Conservation (phyloP, 495 filamentous ascomycete species). For the Darksidea phi region DNA sequence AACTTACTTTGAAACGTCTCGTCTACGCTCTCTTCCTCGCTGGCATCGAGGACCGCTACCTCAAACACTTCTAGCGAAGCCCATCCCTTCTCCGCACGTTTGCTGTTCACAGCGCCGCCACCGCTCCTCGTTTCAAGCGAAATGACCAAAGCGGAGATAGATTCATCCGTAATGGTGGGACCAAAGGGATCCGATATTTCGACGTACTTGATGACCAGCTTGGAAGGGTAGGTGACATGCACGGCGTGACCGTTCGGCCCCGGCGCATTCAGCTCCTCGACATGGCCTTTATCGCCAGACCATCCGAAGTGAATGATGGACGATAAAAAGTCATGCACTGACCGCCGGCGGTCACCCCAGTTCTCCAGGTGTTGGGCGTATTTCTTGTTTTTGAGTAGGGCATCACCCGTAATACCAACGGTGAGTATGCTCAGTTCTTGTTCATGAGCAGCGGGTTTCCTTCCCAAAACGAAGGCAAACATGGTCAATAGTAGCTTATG, state of each 20-base stretch:
- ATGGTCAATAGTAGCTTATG: constrained; percentile 92
- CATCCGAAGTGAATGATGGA: constrained; percentile 62
- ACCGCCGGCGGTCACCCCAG: constrained; percentile 70
- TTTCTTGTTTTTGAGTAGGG: constrained; percentile 82
- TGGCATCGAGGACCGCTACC: constrained; percentile 82
- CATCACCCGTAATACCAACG: constrained; percentile 85
- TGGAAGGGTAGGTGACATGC: constrained; percentile 49
- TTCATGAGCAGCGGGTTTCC: constrained; percentile 42
- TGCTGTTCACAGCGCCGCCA: constrained; percentile 78
- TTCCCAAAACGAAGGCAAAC: constrained; percentile 65
- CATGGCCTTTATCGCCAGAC: constrained; percentile 38
- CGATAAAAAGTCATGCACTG: constrained; percentile 68
- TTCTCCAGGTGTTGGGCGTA: constrained; percentile 73
- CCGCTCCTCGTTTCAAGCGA: constrained; percentile 86
- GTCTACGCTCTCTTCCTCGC: constrained; percentile 54
- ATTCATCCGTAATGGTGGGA: constrained; percentile 81
- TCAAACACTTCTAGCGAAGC: constrained; percentile 73
- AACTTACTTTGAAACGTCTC: constrained; percentile 75
- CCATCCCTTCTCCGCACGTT: constrained; percentile 78
- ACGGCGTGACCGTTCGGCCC: constrained; percentile 55
- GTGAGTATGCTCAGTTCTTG: constrained; percentile 56
- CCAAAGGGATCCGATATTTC: constrained; percentile 88
- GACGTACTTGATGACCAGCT: constrained; percentile 65
- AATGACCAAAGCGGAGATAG: constrained; percentile 77
- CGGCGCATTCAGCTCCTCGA: constrained; percentile 40